Conservation (phyloP, 2,329 filamentous ascomycete genomes). For the Claviceps spartinae region DNA sequence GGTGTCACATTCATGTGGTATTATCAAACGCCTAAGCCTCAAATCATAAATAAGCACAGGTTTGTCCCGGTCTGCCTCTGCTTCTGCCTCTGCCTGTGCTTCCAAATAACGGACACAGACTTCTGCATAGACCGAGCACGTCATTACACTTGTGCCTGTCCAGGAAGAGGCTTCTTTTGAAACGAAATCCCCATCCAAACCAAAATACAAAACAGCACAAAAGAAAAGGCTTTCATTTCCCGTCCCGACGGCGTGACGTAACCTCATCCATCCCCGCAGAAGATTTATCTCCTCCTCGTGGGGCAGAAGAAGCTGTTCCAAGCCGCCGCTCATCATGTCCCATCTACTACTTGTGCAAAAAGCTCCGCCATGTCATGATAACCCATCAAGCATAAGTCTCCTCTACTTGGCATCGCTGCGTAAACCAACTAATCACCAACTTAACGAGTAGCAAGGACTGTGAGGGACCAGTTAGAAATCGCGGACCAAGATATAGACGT, state of each 20-base stretch:
- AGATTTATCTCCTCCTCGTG: constrained; percentile 14
- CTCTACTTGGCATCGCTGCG: not conserved
- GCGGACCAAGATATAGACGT: not conserved
- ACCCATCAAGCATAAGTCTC: not conserved
- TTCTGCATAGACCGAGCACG: not conserved
- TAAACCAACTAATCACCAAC: constrained; percentile 5
- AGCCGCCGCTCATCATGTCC: not conserved
- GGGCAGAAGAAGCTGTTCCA: constrained; percentile 1
- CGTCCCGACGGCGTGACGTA: constrained; percentile 17
- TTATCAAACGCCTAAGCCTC: too few relatives aligned
- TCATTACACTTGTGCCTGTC: not conserved
- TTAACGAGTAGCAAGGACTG: constrained; percentile 25
- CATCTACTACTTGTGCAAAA: not conserved
- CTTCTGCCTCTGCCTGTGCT: too few relatives aligned
- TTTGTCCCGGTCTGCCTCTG: too few relatives aligned
- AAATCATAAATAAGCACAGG: too few relatives aligned
- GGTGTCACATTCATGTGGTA: too few relatives aligned
- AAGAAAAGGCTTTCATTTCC: constrained; percentile 3
- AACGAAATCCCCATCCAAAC: constrained; percentile 12
- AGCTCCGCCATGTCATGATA: not conserved
- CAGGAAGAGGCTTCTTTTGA: not conserved
- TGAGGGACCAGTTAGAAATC: not conserved
- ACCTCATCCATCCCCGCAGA: constrained; percentile 22
- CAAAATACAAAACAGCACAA: constrained; percentile 12
- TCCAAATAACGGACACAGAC: too few relatives aligned